phyloP scores from a whole-genome alignment of 2,329 filamentous ascomycete genomes.

The Beauveria sp. region DNA sequence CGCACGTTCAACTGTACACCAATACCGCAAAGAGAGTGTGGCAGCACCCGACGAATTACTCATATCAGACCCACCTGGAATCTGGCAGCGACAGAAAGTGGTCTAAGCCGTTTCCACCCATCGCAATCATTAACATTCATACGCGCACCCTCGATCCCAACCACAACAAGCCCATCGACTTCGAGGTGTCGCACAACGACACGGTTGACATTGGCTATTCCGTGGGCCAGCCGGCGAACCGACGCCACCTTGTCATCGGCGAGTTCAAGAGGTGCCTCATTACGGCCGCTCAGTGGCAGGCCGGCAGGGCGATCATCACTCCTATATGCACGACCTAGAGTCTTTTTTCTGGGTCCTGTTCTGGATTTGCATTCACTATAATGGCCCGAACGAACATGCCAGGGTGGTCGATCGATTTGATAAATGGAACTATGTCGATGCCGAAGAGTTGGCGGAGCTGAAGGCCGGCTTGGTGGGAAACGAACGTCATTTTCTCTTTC shows the following conservation, averaged over 20 bases:
- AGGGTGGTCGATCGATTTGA: constrained; percentile 10
- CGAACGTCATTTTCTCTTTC: not conserved
- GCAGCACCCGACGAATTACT: too few relatives aligned
- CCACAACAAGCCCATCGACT: not conserved
- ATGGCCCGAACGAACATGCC: constrained; percentile 17
- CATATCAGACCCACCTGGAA: too few relatives aligned
- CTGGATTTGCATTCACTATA: constrained; percentile 37
- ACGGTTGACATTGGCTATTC: not conserved
- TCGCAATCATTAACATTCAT: too few relatives aligned
- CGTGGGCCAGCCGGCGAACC: not conserved
- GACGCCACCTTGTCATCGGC: too few relatives aligned
- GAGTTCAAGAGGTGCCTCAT: too few relatives aligned
- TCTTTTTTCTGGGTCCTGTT: constrained; percentile 42
- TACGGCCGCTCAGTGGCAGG: too few relatives aligned
- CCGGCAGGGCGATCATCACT: constrained; percentile 29
- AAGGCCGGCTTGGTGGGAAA: not conserved
- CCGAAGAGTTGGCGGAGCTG: not conserved
- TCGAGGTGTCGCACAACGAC: not conserved
- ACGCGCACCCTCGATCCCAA: too few relatives aligned
- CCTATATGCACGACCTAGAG: constrained; percentile 40
- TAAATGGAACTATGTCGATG: constrained; percentile 14
- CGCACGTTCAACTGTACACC: too few relatives aligned
- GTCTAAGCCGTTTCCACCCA: too few relatives aligned
- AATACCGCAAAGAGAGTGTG: too few relatives aligned
- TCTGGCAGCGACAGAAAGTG: too few relatives aligned